These are phyloP conservation scores for Fusarium sp. DNA, from an alignment of 2,329 filamentous ascomycete genomes.

Conservation along the genomic window DNA sequence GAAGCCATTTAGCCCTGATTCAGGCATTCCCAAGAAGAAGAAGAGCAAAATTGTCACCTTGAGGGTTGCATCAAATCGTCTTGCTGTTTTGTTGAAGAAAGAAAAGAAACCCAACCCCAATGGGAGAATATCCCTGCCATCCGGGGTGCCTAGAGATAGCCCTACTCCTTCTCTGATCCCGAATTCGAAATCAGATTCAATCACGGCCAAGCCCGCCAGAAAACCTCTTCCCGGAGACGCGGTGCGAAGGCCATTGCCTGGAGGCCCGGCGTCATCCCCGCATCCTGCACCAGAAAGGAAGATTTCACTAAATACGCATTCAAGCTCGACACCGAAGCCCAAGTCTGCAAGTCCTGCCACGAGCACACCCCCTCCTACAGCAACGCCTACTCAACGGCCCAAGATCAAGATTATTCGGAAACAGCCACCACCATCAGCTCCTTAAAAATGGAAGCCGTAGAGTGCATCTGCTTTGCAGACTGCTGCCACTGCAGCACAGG, in stretches of 20 bases:
- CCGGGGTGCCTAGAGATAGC: slow-evolving; percentile 46
- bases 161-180: slow-evolving; percentile 33
- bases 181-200: slow-evolving; percentile 48
- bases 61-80: slow-evolving; percentile 51
- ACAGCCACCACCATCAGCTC: slow-evolving; percentile 44
- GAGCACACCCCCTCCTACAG: slow-evolving; percentile 41
- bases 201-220: slow-evolving; percentile 52
- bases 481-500: background rate
- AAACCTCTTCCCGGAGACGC: slow-evolving; percentile 54
- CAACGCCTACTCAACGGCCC: slow-evolving; percentile 43
- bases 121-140: slow-evolving; percentile 52
- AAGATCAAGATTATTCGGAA: slow-evolving; percentile 57
- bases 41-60: slow-evolving; percentile 55
- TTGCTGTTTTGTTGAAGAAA: slow-evolving; percentile 53
- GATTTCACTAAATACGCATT: slow-evolving; percentile 42
- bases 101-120: slow-evolving; percentile 36
- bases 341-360: slow-evolving; percentile 45
- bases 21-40: slow-evolving; percentile 43
- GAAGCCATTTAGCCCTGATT: slow-evolving; percentile 42
- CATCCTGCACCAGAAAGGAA: slow-evolving; percentile 44
- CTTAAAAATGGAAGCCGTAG: slow-evolving; percentile 31
- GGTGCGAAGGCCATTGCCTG: slow-evolving; percentile 51
- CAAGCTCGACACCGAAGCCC: slow-evolving; percentile 36
- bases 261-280: slow-evolving; percentile 43
- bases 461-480: background rate